phyloP scores from a whole-genome alignment of 371 early-diverging fungal species.

The Paraphysoderma sedebokerense region DNA sequence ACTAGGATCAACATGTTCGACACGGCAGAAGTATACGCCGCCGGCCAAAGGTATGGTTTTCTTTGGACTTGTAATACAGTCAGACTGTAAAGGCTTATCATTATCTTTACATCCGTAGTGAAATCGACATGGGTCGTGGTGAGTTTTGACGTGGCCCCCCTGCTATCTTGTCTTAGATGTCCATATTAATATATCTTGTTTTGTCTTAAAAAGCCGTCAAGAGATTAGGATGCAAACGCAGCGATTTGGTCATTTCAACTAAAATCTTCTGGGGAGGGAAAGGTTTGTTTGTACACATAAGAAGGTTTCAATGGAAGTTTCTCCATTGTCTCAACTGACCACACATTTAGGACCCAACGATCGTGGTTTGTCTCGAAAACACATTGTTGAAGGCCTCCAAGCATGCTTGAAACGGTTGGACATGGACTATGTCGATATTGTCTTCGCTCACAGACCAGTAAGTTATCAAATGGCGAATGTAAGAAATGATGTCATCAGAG shows the following conservation, averaged over 20 bases:
- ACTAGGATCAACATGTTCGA: constrained; percentile 54
- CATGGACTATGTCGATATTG: constrained; percentile 60
- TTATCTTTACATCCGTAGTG: constrained; percentile 43
- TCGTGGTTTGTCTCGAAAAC: constrained; percentile 64
- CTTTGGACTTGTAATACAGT: not conserved
- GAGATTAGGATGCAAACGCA: constrained; percentile 44
- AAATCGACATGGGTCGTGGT: constrained; percentile 62
- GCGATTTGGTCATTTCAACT: constrained; percentile 59
- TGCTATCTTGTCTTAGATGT: too few species aligned
- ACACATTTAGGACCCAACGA: constrained; percentile 62
- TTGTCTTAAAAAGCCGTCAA: constrained; percentile 56
- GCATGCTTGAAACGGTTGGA: constrained; percentile 54
- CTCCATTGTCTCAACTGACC: too few species aligned
- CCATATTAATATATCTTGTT: too few species aligned
- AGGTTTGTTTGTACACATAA: constrained; percentile 8
- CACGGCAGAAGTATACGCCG: constrained; percentile 56
- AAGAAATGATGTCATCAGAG: not conserved
- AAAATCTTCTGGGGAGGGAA: constrained; percentile 71
- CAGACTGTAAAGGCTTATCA: not conserved
- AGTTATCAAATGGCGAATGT: not conserved
- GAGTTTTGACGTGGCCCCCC: too few species aligned
- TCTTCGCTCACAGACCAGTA: constrained; percentile 71
- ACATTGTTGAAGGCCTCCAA: constrained; percentile 64
- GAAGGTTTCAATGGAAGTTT: not conserved
- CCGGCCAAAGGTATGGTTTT: constrained; percentile 9